Evolutionary conservation across 345 rosid genomes (phyloP).

Genomic region (Salix brachista): DNA sequence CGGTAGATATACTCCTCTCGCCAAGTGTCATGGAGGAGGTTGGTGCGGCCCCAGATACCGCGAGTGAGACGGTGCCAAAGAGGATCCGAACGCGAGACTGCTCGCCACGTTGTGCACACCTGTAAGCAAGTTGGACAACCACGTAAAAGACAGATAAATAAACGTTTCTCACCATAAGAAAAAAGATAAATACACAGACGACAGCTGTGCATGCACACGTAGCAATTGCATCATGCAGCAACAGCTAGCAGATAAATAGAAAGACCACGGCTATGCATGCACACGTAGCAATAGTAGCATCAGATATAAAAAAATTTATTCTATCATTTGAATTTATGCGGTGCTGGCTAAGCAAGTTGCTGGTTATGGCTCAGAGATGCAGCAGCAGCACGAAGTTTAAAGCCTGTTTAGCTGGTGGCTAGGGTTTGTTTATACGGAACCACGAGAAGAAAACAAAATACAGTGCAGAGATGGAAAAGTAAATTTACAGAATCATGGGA

Average conservation of each 20-base stretch:
- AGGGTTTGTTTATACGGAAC: too few species aligned
- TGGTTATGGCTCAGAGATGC: too few species aligned
- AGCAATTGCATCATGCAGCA: not conserved
- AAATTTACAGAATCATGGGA: too few species aligned
- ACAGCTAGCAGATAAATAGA: not conserved
- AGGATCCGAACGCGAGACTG: constrained; percentile 65
- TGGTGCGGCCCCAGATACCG: constrained; percentile 55
- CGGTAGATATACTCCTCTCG: constrained; percentile 56
- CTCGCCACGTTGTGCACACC: constrained; percentile 94
- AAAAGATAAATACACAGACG: not conserved
- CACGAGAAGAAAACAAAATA: too few species aligned
- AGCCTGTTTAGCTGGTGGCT: too few species aligned
- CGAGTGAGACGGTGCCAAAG: constrained; percentile 67
- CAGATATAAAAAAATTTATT: not conserved
- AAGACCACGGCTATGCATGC: not conserved
- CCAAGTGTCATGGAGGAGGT: constrained; percentile 53
- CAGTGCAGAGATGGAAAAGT: too few species aligned
- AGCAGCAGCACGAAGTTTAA: too few species aligned
- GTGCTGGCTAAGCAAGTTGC: not conserved
- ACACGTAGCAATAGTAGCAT: not conserved
- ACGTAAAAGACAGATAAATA: not conserved
- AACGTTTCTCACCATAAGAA: too few species aligned
- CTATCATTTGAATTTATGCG: not conserved
- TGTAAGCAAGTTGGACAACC: constrained; percentile 12
- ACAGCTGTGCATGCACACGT: not conserved